Percentiles rank a stretch among this genome's conserved stretches.
Evolutionary conservation across 1,139 yeast genomes (phyloP).

Genomic region (Yamadazyma friedrichii): DNA sequence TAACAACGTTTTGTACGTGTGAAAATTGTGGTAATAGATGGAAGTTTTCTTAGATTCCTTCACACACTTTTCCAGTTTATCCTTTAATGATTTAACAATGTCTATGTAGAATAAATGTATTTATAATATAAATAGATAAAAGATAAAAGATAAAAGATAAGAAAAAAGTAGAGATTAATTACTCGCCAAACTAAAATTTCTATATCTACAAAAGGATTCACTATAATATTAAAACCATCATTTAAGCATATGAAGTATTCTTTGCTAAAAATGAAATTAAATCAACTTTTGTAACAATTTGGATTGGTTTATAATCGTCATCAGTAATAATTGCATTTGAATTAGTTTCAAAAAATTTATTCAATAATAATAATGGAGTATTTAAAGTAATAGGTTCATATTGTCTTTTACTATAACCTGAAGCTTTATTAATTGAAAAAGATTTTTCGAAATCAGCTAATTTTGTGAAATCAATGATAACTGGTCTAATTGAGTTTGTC

Average conservation of each 20-base stretch:
- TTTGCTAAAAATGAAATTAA: slow-evolving; percentile 58
- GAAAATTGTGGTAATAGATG: slow-evolving; percentile 97
- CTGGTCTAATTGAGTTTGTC: slow-evolving; percentile 58
- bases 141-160: not conserved
- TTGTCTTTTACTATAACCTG: slow-evolving; percentile 60
- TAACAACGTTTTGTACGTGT: slow-evolving; percentile 96
- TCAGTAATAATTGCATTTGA: slow-evolving; percentile 86
- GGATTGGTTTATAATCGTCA: slow-evolving; percentile 66
- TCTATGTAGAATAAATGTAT: slow-evolving; percentile 5
- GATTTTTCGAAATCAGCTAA: slow-evolving; percentile 70
- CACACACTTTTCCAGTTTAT: not conserved
- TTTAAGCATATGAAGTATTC: slow-evolving; percentile 13
- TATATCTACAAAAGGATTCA: too few relatives aligned
- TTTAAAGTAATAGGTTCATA: slow-evolving; percentile 69
- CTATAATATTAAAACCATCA: not conserved
- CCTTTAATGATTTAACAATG: not conserved
- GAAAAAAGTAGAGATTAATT: too few relatives aligned
- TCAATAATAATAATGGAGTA: slow-evolving; percentile 67
- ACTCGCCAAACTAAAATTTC: too few relatives aligned
- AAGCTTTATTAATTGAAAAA: slow-evolving; percentile 59
- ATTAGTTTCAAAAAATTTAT: slow-evolving; percentile 81
- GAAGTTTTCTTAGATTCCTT: slow-evolving; percentile 66
- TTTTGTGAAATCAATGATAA: slow-evolving; percentile 74
- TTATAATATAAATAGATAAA: slow-evolving; percentile 1
- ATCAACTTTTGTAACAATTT: slow-evolving; percentile 87